These are phyloP conservation scores for Colletotrichum tanaceti DNA, from an alignment of 2,329 filamentous ascomycete genomes.

Conservation along the genomic window DNA sequence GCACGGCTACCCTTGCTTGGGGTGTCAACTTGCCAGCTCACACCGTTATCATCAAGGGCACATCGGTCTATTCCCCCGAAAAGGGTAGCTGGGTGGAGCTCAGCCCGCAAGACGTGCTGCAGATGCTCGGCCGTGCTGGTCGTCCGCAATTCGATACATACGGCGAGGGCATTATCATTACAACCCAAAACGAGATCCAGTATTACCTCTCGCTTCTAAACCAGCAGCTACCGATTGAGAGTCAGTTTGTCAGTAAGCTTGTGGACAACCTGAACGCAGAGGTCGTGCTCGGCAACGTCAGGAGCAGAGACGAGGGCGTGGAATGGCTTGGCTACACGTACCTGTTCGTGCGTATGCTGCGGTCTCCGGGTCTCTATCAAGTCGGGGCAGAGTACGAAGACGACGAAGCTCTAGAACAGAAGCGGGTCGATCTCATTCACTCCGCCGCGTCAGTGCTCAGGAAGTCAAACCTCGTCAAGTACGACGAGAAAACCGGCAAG, in stretches of 20 bases:
- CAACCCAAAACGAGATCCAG: constrained; percentile 92
- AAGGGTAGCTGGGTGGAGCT: constrained; percentile 99
- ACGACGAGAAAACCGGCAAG: constrained; percentile 91
- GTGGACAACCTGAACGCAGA: constrained; percentile 98
- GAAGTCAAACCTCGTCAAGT: constrained; percentile 90
- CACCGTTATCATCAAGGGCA: constrained; percentile 99
- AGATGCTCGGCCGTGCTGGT: constrained; percentile 98
- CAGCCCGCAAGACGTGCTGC: constrained; percentile 95
- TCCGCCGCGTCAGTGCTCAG: constrained; percentile 90
- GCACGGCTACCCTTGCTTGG: constrained; percentile 98
- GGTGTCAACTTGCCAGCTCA: constrained; percentile 98
- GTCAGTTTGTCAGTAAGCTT: constrained; percentile 91
- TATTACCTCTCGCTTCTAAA: constrained; percentile 98
- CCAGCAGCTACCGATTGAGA: constrained; percentile 97
- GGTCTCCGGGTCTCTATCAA: constrained; percentile 93
- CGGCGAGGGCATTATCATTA: constrained; percentile 98
- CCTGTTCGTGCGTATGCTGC: constrained; percentile 96
- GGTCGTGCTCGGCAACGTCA: constrained; percentile 92
- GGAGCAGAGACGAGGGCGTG: constrained; percentile 93
- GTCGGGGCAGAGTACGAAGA: constrained; percentile 96
- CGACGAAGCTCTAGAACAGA: constrained; percentile 91
- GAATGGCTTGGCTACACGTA: constrained; percentile 99
- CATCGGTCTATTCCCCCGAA: constrained; percentile 96
- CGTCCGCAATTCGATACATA: constrained; percentile 97
- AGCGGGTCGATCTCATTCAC: constrained; percentile 96